phyloP scores from a whole-genome alignment of 805 yeast genomes.

The Starmerella stigmatis region DNA sequence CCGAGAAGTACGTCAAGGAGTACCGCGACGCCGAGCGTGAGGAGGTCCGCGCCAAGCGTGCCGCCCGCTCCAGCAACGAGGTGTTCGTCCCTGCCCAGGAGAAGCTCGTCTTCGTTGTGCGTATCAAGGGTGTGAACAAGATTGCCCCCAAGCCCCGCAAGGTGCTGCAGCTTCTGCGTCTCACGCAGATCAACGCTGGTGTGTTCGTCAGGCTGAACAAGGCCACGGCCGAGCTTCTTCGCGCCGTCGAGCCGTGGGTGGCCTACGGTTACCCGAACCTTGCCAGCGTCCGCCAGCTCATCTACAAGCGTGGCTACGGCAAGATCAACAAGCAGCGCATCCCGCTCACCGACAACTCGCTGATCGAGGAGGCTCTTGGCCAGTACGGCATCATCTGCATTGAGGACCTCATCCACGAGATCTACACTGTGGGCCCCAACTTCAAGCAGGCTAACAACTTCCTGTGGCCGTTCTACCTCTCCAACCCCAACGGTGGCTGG shows the following conservation, averaged over 20 bases:
- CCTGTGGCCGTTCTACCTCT: conserved; percentile 95
- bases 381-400: conserved; percentile 84
- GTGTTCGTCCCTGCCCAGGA: conserved; percentile 92
- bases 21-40: conserved; percentile 89
- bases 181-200: conserved; percentile 89
- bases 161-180: conserved; percentile 83
- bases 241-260: conserved; percentile 91
- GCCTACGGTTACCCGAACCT: conserved; percentile 96
- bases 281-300: conserved; percentile 81
- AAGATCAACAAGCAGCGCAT: conserved; percentile 94
- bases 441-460: conserved; percentile 98
- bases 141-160: conserved; percentile 99
- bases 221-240: conserved; percentile 87
- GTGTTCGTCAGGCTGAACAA: conserved; percentile 90
- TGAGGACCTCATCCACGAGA: conserved; percentile 93
- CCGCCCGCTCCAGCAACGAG: conserved; percentile 81
- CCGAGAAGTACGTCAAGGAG: conserved; percentile 93
- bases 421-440: conserved; percentile 94
- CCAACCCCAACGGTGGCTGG: conserved; percentile 97
- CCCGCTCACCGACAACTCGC: conserved; percentile 74
- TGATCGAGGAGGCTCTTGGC: conserved; percentile 81
- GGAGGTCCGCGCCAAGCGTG: conserved; percentile 69
- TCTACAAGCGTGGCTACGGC: conserved; percentile 98
- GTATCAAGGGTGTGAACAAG: conserved; percentile 99
- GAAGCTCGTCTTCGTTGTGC: conserved; percentile 87